Evolutionary conservation across 495 filamentous ascomycete genomes (phyloP), one percentile per base, ranked within the genome.

Genomic region (Annulohypoxylon stygium): DNA sequence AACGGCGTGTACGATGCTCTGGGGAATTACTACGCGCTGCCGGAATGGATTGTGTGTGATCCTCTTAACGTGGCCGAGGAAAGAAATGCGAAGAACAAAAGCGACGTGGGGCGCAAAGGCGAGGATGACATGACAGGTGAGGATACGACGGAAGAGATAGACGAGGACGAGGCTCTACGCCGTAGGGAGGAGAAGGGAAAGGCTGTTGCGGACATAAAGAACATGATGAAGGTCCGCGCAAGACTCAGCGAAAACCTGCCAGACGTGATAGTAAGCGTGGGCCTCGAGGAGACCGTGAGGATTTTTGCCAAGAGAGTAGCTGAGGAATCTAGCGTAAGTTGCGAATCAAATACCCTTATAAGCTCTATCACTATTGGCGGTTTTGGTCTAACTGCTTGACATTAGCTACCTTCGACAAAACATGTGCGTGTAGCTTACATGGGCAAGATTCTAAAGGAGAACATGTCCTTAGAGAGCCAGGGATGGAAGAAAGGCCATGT

Each of bases 401-500:
- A 16, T 59, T 59, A 87, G 84, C 81, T 93, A 23, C 73, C 86
- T 0, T 78, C 80, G 51, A 78, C 81, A 30, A 88, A 87, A 68
- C 86, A 84, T 33, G 82, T 97, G 23, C 88, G 86, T 43, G 86
- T 97, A 30, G 91, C 86, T 43, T 97, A 95, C 77, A 86, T 96
- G 78, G 94, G 94, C 58, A 91, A 88, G 75, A 87, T 95, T 41
- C 85, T 97, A 14, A 88, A 90, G 65, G 93, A 96, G 71, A 83
- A 84, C 36, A 75, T 85, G 25, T 81, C 91, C 0, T 78, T 97
- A 14, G 76, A 80, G 16, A 85, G 83, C 33, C 93, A 94, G 73
- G 92, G 92, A 26, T 97, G 93, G 93, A 86, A 89, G 73, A 84
- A 87, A 62, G 93, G 89, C 20, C 86, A 95, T 79, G 85, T 95